phyloP scores from a whole-genome alignment of 2,329 filamentous ascomycete genomes.

The Tolypocladium amazonense region DNA sequence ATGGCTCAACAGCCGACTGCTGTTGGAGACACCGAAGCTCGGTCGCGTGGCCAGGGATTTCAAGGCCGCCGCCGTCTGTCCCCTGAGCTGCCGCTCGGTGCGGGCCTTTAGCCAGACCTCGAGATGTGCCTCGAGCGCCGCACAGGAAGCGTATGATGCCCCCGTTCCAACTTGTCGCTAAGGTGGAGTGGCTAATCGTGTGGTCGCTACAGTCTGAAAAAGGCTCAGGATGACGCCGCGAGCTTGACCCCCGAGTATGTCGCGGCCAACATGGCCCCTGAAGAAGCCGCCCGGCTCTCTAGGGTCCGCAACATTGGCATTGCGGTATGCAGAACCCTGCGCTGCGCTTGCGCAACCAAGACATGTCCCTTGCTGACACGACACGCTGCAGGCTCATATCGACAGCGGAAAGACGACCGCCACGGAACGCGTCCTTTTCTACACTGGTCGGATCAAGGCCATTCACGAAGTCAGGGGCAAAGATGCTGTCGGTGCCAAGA shows the following conservation, averaged over 20 bases:
- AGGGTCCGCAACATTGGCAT: conserved; percentile 96
- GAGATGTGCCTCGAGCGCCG: conserved; percentile 18
- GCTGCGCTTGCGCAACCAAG: not conserved
- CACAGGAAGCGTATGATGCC: conserved; percentile 29
- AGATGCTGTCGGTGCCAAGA: conserved; percentile 93
- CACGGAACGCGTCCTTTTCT: conserved; percentile 94
- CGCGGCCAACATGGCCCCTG: conserved; percentile 68
- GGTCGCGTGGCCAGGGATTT: conserved; percentile 16
- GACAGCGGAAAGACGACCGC: conserved; percentile 97
- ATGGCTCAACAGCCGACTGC: conserved; percentile 29
- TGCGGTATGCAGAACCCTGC: conserved; percentile 46
- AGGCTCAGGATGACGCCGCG: conserved; percentile 42
- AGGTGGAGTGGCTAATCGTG: conserved; percentile 5
- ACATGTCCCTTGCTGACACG: not conserved
- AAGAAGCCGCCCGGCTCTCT: conserved; percentile 67
- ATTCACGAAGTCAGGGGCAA: conserved; percentile 96
- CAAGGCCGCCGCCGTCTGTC: conserved; percentile 12
- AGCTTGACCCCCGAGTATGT: conserved; percentile 48
- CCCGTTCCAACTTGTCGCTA: not conserved
- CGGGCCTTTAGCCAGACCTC: conserved; percentile 24
- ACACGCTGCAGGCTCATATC: conserved; percentile 66
- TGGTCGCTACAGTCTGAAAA: conserved; percentile 27
- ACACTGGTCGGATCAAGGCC: conserved; percentile 90
- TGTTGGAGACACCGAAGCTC: conserved; percentile 16
- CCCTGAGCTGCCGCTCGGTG: conserved; percentile 11